A percentile compares a stretch with the other conserved stretches of the same genome.
phyloP scores from a whole-genome alignment of 331 rosid species.

The Stylosanthes scabra region DNA sequence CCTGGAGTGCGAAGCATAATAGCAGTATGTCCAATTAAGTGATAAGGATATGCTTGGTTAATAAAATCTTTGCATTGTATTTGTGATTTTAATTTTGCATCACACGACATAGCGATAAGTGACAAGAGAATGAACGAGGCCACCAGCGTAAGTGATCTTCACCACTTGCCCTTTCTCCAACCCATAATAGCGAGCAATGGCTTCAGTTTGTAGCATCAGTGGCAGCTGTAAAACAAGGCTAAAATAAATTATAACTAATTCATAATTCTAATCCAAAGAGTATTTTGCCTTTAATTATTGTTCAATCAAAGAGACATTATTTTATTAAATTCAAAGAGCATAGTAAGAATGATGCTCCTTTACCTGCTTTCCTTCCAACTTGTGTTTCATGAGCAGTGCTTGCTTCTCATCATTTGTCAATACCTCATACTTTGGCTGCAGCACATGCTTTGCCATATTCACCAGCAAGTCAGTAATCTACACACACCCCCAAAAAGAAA shows the following conservation, averaged over 20 bases:
- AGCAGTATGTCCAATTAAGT: too few species aligned
- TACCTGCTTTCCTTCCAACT: slow-evolving; percentile 58
- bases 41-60: neutral
- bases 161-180: slow-evolving; percentile 61
- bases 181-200: slow-evolving; percentile 48
- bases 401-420: slow-evolving; percentile 47
- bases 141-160: slow-evolving; percentile 41
- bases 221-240: slow-evolving; percentile 45
- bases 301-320: neutral
- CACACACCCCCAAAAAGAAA: neutral
- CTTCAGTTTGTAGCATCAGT: slow-evolving; percentile 48
- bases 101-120: slow-evolving; percentile 50
- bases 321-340: neutral
- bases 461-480: slow-evolving; percentile 56
- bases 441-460: slow-evolving; percentile 52
- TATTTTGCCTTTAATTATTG: too few species aligned
- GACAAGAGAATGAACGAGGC: slow-evolving; percentile 30
- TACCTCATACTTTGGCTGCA: slow-evolving; percentile 54
- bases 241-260: too few species aligned
- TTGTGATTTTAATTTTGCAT: neutral
- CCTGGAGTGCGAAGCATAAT: too few species aligned
- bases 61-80: slow-evolving; percentile 6
- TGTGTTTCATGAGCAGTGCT: slow-evolving; percentile 43
- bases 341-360: neutral
- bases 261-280: too few species aligned